Evolutionary conservation across 2,329 filamentous ascomycete genomes (phyloP).

Genomic region (Fusarium nanum): DNA sequence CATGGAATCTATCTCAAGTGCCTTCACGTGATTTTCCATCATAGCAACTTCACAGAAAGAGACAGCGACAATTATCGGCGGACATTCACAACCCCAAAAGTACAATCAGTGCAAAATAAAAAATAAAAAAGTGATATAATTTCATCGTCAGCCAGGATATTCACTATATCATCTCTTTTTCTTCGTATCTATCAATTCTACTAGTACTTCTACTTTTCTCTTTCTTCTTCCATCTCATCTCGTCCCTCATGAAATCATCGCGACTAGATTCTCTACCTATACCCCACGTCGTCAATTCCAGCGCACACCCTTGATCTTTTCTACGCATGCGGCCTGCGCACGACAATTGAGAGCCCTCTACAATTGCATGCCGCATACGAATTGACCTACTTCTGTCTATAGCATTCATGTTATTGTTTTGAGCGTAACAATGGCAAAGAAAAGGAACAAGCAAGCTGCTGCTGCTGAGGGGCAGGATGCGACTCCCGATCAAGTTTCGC

Average conservation of each 20-base stretch:
- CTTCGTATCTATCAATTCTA: neutral
- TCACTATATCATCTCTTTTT: neutral
- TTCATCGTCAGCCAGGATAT: neutral
- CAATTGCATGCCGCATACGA: neutral
- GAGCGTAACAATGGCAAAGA: constrained; percentile 56
- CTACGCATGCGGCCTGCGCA: constrained; percentile 12
- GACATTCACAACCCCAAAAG: constrained; percentile 23
- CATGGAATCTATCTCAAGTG: constrained; percentile 1
- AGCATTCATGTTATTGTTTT: constrained; percentile 8
- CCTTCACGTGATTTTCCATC: constrained; percentile 36
- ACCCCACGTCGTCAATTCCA: constrained; percentile 35
- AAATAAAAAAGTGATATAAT: neutral
- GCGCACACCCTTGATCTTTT: constrained; percentile 21
- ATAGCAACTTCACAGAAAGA: constrained; percentile 7
- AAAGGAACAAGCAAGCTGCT: constrained; percentile 60
- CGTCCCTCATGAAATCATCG: constrained; percentile 25
- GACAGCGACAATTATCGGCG: constrained; percentile 6
- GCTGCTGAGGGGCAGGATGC: constrained; percentile 47
- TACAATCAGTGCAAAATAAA: neutral
- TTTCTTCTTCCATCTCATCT: neutral
- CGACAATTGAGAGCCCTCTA: neutral
- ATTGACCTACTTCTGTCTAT: constrained; percentile 6
- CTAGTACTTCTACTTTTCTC: neutral
- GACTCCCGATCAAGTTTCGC: constrained; percentile 16
- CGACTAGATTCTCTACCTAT: constrained; percentile 24